Evolutionary conservation across 192 early-diverging fungal genomes (phyloP).

Genomic region (Umbelopsis vinacea): DNA sequence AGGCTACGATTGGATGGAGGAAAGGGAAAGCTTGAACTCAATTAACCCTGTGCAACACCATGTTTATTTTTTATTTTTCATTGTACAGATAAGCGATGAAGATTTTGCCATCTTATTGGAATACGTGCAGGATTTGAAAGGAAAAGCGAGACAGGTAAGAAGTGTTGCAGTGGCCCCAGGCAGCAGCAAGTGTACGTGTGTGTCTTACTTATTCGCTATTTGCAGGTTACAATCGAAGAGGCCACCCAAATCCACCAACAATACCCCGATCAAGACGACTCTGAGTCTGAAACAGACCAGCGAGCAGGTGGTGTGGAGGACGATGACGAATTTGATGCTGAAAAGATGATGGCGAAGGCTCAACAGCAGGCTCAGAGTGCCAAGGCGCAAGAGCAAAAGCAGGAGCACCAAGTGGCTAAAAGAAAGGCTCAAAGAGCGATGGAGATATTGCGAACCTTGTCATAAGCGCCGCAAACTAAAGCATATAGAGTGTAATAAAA

Average conservation of each 20-base stretch:
- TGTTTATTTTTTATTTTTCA: neutral
- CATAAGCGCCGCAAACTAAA: neutral
- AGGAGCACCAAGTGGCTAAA: conserved; percentile 6
- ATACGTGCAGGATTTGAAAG: conserved; percentile 42
- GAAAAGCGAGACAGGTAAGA: conserved; percentile 41
- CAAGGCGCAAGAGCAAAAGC: conserved; percentile 13
- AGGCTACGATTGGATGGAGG: conserved; percentile 1
- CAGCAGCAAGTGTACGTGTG: too few relatives aligned
- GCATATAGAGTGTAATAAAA: too few relatives aligned
- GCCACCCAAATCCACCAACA: conserved; percentile 39
- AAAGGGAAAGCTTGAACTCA: neutral
- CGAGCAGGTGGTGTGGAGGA: conserved; percentile 22
- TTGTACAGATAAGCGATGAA: conserved; percentile 27
- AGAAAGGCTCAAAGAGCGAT: conserved; percentile 4
- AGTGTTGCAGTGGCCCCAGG: too few relatives aligned
- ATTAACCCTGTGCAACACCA: neutral
- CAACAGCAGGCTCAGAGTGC: conserved; percentile 4
- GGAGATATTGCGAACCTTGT: conserved; percentile 12
- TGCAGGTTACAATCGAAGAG: conserved; percentile 35
- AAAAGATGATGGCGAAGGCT: conserved; percentile 37
- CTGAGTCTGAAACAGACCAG: conserved; percentile 20
- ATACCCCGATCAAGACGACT: conserved; percentile 8
- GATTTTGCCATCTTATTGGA: conserved; percentile 36
- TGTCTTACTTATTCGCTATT: conserved; percentile 3
- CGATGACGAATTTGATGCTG: conserved; percentile 45